phyloP scores from a whole-genome alignment of 164 flowering plant species.

The Tetracentron sinense region DNA sequence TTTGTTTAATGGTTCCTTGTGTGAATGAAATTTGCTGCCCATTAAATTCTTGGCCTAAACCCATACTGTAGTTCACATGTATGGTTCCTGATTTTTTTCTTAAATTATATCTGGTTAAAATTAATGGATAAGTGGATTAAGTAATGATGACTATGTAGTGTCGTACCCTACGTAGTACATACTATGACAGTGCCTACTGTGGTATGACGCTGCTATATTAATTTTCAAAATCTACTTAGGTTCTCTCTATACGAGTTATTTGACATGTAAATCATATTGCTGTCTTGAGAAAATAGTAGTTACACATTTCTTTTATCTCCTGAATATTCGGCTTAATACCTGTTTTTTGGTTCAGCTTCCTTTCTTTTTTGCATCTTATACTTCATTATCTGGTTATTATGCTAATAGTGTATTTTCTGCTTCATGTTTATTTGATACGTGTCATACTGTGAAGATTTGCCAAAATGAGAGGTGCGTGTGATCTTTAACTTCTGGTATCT shows the following conservation, averaged over 20 bases:
- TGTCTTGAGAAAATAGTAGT: neutral
- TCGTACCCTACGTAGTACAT: too few relatives aligned
- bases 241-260: neutral
- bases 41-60: too few relatives aligned
- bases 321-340: neutral
- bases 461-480: slow-evolving; percentile 70
- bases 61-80: too few relatives aligned
- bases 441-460: slow-evolving; percentile 55
- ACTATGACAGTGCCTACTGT: too few relatives aligned
- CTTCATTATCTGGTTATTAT: slow-evolving; percentile 1
- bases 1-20: too few relatives aligned
- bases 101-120: too few relatives aligned
- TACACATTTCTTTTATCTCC: neutral
- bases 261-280: neutral
- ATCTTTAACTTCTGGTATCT: slow-evolving; percentile 3
- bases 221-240: neutral
- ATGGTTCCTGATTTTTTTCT: too few relatives aligned
- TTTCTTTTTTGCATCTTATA: too few relatives aligned
- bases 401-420: slow-evolving; percentile 19
- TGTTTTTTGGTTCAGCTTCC: neutral
- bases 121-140: too few relatives aligned
- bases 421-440: slow-evolving; percentile 22
- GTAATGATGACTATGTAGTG: too few relatives aligned
- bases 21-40: too few relatives aligned
- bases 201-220: too few relatives aligned